Evolutionary conservation across 257 asterid genomes (phyloP), one percentile per base, ranked within the genome.

Genomic region (Cordia subcordata): DNA sequence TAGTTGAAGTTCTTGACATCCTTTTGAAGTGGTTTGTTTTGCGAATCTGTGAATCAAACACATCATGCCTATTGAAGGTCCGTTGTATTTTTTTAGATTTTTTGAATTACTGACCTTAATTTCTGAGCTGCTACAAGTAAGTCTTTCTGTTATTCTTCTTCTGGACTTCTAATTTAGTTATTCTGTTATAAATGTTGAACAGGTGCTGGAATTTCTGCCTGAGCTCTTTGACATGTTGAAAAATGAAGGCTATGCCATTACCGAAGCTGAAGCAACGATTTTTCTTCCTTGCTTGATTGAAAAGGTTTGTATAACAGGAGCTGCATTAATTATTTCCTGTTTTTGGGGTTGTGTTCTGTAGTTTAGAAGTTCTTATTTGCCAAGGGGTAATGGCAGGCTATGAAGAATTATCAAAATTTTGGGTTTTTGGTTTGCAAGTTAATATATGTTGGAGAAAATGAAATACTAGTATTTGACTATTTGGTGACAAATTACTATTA

Each of bases 181-280:
- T 61, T 49, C 64, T 53, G 18, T 66, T 52, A 32, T 13, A 47
- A 61, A 64, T 66, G 50, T 62, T 68, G 57, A 54, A 37, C 63
- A 93, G 99, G 99, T 93, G 66, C 92, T 93, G 82, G 99, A 93
- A 71, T 93, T 90, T 78, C 95, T 93, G 76, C 93, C 95, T 54
- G 99, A 93, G 67, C 96, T 93, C 73, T 71, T 93, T 39, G 94
- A 87, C 62, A 73, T 75, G 76, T 77, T 93, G 88, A 86, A 77
- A 74, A 87, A 80, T 63, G 99, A 93, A 73, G 90, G 90, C 47
- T 93, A 87, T 79, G 61, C 78, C 37, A 70, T 90, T 84, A 89
- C 94, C 45, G 97, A 93, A 82, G 94, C 97, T 55, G 97, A 93
- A 87, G 95, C 99, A 40, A 81, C 99, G 55, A 77, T 90, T 73